phyloP scores from a whole-genome alignment of 2,329 filamentous ascomycete genomes.

The Hirsutella thompsonii region DNA sequence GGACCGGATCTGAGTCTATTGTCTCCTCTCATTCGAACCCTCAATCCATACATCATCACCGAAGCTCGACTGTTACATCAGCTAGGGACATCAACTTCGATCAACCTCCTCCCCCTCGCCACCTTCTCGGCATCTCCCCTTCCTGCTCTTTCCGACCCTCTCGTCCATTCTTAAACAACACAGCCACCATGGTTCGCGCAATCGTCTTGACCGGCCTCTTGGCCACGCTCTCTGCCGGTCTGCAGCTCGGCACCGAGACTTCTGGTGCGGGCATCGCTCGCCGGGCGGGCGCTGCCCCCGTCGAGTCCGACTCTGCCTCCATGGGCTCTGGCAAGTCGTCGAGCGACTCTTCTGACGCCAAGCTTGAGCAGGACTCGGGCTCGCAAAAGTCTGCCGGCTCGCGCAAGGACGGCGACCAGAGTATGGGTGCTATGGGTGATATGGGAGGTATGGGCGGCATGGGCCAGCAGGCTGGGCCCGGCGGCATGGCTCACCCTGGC shows the following conservation, averaged over 20 bases:
- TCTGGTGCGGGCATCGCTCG: slow-evolving; percentile 15
- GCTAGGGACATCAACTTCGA: neutral
- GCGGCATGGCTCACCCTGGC: no score
- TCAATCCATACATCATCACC: no score
- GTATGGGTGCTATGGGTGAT: no score
- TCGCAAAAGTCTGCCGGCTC: no score
- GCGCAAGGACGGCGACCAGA: no score
- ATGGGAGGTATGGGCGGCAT: no score
- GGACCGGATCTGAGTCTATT: no score
- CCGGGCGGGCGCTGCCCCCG: slow-evolving; percentile 7
- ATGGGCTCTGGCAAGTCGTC: neutral
- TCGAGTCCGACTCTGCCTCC: slow-evolving; percentile 7
- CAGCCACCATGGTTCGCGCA: slow-evolving; percentile 6
- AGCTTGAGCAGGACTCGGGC: no score
- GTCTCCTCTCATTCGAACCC: no score
- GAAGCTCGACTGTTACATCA: neutral
- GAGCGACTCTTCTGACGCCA: no score
- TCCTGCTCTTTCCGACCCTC: neutral
- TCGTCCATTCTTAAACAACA: neutral
- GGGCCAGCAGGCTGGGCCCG: no score
- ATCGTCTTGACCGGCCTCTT: slow-evolving; percentile 11
- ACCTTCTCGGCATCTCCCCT: neutral
- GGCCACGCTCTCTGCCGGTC: slow-evolving; percentile 8
- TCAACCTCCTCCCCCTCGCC: neutral
- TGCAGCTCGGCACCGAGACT: slow-evolving; percentile 8